Evolutionary conservation across 1,284 basidiomycete genomes (phyloP), one percentile per base, ranked within the genome.

Genomic region (Rhodofomes roseus): DNA sequence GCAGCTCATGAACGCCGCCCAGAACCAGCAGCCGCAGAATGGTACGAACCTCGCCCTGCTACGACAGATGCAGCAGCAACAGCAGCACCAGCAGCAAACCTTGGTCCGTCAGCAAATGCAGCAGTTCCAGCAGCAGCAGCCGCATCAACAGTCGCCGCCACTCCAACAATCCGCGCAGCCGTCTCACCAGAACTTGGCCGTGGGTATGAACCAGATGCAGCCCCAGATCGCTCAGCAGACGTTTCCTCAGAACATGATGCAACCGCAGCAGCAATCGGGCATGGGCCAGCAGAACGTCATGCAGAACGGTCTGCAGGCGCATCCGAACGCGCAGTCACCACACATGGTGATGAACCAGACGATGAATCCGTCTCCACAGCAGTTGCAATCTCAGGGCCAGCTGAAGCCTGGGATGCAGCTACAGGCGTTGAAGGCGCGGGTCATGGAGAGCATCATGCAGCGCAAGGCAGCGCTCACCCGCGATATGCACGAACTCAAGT

Each of bases 1-100:
- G 31, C 80, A 81, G 54, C 74, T 83, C 51, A 75, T 84, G 65
- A 66, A 65, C 48, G 72, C 79, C 60, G 75, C 79, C 6, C 80
- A 80, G 60, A 76, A 75, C 62, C 81, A 80, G 68, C 78, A 82
- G 63, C 75, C 57, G 18, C 64, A 60, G 55, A 64, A 66, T 31
- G 48, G 52, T n/a, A 4, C 44, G 1, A 50, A 29, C 16, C 50
- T 52, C 23, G 39, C 57, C 2, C 6, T 41, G 9, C 9, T 50
- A 4, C 56, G 36, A 67, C 52, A 60, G 14, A 44, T 43, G 29
- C 56, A 57, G 22, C 41, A 43, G 29, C 58, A 57, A 16, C 41
- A 43, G 29, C 58, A 56, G 23, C 60, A 62, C 25, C 65, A 65
- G 58, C 58, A 81, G 79, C 62, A 60, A 43, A 64, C 66, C 50